A percentile compares a stretch with the other conserved stretches of the same genome.
Conservation (phyloP, 73 alveolate species). For the Tetrahymena borealis region DNA sequence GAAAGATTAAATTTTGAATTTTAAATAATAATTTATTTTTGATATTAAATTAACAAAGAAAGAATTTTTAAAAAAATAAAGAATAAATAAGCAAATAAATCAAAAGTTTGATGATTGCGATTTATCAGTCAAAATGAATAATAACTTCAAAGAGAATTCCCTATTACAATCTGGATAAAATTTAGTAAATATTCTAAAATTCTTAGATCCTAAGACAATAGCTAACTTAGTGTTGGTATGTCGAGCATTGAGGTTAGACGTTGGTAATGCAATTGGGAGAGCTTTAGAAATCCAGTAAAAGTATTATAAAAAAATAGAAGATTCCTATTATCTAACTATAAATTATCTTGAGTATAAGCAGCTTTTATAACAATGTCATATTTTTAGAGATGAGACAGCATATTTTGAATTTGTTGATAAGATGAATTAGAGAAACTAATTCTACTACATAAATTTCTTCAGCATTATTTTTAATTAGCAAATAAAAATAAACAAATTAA, state of each 20-base stretch:
- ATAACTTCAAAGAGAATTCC: no score
- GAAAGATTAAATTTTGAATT: no score
- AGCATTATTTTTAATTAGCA: not conserved
- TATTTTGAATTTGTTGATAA: not conserved
- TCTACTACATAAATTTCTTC: not conserved
- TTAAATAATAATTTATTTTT: no score
- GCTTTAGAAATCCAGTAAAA: not conserved
- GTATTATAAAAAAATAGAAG: not conserved
- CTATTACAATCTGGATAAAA: no score
- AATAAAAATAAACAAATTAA: not conserved
- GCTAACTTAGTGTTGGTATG: not conserved
- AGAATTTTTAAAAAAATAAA: no score
- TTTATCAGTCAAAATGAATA: no score
- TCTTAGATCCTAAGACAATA: not conserved
- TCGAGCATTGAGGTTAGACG: not conserved
- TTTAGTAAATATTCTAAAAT: not conserved
- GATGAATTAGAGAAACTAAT: not conserved
- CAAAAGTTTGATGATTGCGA: no score
- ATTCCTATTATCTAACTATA: not conserved
- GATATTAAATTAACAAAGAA: no score
- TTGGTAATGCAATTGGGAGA: not conserved
- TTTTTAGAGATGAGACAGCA: not conserved
- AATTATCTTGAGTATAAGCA: not conserved
- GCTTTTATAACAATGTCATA: not conserved
- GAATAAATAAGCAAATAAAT: no score